Evolutionary conservation across 768 basidiomycete species (phyloP), one percentile per base, ranked within the genome.

Genomic region (Kwoniella pini): DNA sequence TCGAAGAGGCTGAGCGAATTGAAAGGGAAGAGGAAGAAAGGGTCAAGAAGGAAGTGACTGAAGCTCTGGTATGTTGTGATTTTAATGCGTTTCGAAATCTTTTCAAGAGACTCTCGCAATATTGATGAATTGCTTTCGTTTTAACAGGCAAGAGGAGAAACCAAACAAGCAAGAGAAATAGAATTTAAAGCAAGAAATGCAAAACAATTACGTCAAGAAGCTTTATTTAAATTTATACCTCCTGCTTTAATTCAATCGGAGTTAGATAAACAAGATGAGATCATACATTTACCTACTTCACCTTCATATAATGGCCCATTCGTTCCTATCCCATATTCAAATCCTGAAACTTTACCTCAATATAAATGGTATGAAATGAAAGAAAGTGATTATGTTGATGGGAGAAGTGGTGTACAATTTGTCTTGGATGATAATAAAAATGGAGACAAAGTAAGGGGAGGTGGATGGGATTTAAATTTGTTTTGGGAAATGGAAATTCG

Each of bases 401-500:
- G 67, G 0, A 26, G 72, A 30, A 55, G 30, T 4, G 69, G 65
- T n/a, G 74, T 72, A 2, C 43, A 59, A 26, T 62, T 60, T 13
- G 67, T 67, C n/a, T 63, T 64, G 57, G 60, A 63, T 22, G 68
- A 77, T 51, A 42, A 15, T 10, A 31, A 15, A 12, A 65, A 57
- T n/a, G 68, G 68, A 39, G 72, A 72, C 6, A 70, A 63, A 54
- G 58, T 70, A 5, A 45, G 69, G 31, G 71, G 69, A 0, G 77
- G 77, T 19, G 77, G 73, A 11, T 78, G 54, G 42, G 68, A 72
- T 58, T 38, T 78, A 48, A 26, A 38, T 3, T 49, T 62, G 43
- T 67, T 76, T 24, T 76, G 75, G 77, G 65, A 69, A 45, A 64
- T 67, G 64, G 75, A 78, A 50, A 60, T 76, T 17, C 58, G 69